Base-by-base conservation (phyloP, 1,284 basidiomycete genomes). In the Cutaneotrichosporon dermatis region DNA sequence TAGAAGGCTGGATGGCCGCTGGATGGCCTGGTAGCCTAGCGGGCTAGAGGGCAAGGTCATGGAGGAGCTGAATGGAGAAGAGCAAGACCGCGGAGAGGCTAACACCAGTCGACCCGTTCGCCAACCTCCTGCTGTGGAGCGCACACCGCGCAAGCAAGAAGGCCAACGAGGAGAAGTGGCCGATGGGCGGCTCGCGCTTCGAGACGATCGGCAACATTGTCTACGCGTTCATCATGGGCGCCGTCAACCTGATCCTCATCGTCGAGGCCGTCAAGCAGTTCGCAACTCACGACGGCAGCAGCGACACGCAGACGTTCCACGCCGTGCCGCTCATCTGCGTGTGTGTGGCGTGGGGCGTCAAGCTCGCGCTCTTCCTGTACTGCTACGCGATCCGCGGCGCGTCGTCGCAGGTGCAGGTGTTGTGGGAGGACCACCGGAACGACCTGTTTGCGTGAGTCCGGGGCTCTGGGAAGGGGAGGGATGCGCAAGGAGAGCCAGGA, bases 371-470 rank as follows among this genome's bases (percentile, higher is more conserved):
- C 44, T 97, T 96, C 79, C 46, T 93, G 4, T 95, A 94, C 78
- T 95, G 92, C 76, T 85, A 81, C 67, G 83, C 88, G 2, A 82
- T 95, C 55, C 85, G 90, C 44, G 83, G 83, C 44, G 85, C 85
- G 63, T 92, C 89, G 7, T 92, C 88, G 66, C 95, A 99, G 75
- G 92, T 99, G 1, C 85, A 86, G 57, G 87, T 97, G 4, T 83
- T 98, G 33, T 98, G 92, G 89, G 91, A 96, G 75, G 94, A 97
- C 72, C 94, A 97, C 69, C 81, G 91, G 62, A 95, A 95, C 68
- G 92, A 95, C 70, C 75, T 94, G 34, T 91, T 87, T 75, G 85
- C 92, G 39, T 46, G 16, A 46, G 44, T 11, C 25, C 6, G 9
- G 12, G 13, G 25, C 25, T 25, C 25, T 25, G 25, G 25, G 25